Base-by-base conservation (phyloP, 176 grass and related monocot species). In the Musa troglodytarum region DNA sequence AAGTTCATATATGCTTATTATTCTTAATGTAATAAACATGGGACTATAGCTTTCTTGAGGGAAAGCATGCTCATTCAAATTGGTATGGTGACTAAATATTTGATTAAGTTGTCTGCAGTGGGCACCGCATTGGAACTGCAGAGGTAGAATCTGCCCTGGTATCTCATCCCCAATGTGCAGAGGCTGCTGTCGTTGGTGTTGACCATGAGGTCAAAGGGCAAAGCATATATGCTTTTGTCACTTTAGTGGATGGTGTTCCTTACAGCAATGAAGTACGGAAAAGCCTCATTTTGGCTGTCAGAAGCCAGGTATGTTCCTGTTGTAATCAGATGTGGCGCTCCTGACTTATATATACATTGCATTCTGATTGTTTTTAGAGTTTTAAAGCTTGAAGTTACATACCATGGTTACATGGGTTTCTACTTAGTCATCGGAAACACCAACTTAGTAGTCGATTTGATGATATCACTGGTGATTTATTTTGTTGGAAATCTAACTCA, bases 151-250 rank as follows among this genome's bases (percentile, higher is more conserved):
- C 89, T 25, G 93, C 93, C 52, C 83, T 96, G 64, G 93, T 96
- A 77, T 96, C 85, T 63, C 93, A 96, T 70, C 89, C 85, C 52
- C 92, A 92, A 75, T 96, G 93, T 77, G 81, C 85, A 1, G 93
- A 96, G 85, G 89, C 93, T 0, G 93, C 93, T 74, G 93, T 92
- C 62, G 93, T 96, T 79, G 93, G 93, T 58, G 85, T 92, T 56
- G 93, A 96, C 74, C 93, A 96, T 86, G 89, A 92, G 89, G 83
- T 97, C 74, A 97, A 97, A 88, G 93, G 93, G 50, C 93, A 97
- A 71, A 86, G 85, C 64, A 97, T 97, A 81, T 97, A 93, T 73
- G 93, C 93, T 49, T 97, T 97, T 71, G 90, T 97, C 23, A 90
- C 90, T 28, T 83, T 97, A 84, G 88, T 90, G 16, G 93, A 93